These are phyloP conservation scores for Fraxinus pennsylvanica DNA, from an alignment of 257 asterid genomes.

Conservation along the genomic window DNA sequence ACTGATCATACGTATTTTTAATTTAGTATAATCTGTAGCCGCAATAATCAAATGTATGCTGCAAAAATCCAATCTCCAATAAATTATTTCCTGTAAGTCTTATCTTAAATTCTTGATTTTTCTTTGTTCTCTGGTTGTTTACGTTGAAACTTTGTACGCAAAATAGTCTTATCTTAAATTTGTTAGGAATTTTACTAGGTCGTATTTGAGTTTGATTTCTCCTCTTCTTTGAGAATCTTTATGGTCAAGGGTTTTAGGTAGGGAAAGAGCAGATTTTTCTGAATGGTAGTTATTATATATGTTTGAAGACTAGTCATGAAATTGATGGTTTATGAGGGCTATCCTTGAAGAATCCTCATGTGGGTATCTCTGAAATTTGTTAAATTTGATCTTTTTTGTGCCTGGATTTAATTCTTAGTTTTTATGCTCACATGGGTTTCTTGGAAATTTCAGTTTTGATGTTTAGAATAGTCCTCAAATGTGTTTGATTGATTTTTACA, in stretches of 20 bases:
- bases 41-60: conserved; percentile 32
- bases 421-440: conserved; percentile 6
- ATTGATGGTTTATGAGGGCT: conserved; percentile 12
- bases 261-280: conserved; percentile 30
- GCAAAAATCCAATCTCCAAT: conserved; percentile 23
- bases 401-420: conserved; percentile 17
- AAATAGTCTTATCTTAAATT: conserved; percentile 17
- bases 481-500: conserved; percentile 41
- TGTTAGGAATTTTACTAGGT: conserved; percentile 38
- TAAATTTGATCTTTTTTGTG: not conserved
- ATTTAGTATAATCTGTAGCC: conserved; percentile 15
- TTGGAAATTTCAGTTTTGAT: conserved; percentile 6
- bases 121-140: conserved; percentile 16
- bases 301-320: not conserved
- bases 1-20: not conserved
- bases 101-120: not conserved
- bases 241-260: conserved; percentile 56
- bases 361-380: conserved; percentile 15
- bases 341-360: conserved; percentile 12
- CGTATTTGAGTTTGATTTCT: conserved; percentile 47
- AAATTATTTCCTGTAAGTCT: conserved; percentile 29
- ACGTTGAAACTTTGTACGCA: conserved; percentile 27
- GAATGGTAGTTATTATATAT: conserved; percentile 21
- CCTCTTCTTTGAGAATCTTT: conserved; percentile 23
- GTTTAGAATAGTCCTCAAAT: conserved; percentile 29